Evolutionary conservation across 1,284 basidiomycete genomes (phyloP).

Genomic region (Ustilago sp.): DNA sequence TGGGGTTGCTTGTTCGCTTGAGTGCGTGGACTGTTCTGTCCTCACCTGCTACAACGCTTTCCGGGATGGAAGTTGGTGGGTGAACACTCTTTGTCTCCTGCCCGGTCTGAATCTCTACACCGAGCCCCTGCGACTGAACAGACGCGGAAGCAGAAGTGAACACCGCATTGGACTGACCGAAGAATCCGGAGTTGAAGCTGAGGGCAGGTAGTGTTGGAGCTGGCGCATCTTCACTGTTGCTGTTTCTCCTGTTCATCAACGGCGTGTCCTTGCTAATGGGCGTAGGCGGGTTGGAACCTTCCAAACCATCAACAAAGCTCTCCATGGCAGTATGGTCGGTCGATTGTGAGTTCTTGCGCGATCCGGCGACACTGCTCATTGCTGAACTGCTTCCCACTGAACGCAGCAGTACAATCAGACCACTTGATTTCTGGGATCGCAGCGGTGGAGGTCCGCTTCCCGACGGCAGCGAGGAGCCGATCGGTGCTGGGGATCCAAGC

Average conservation of each 20-base stretch:
- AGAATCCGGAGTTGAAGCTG: conserved; percentile 51
- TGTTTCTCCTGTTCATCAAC: conserved; percentile 6
- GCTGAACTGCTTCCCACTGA: conserved; percentile 39
- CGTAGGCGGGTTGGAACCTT: conserved; percentile 39
- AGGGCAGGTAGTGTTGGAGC: conserved; percentile 40
- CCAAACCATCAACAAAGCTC: conserved; percentile 16
- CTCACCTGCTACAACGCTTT: background rate
- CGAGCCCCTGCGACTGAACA: conserved; percentile 8
- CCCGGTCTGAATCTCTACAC: conserved; percentile 1
- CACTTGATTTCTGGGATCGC: conserved; percentile 23
- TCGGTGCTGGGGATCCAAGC: conserved; percentile 46
- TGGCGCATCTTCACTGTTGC: background rate
- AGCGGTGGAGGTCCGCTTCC: conserved; percentile 10
- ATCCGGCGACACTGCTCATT: conserved; percentile 3
- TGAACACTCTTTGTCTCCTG: background rate
- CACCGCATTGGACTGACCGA: conserved; percentile 33
- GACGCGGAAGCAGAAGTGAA: conserved; percentile 16
- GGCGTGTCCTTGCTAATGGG: conserved; percentile 52
- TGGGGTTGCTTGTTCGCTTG: background rate
- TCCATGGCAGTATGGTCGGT: conserved; percentile 29
- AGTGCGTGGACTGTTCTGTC: background rate
- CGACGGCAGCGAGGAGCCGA: conserved; percentile 14
- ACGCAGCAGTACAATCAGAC: conserved; percentile 38
- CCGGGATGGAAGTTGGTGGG: background rate
- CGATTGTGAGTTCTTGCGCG: conserved; percentile 37